These are phyloP conservation scores for Cladosporium sp. DNA, from an alignment of 2,329 filamentous ascomycete genomes.

Conservation along the genomic window DNA sequence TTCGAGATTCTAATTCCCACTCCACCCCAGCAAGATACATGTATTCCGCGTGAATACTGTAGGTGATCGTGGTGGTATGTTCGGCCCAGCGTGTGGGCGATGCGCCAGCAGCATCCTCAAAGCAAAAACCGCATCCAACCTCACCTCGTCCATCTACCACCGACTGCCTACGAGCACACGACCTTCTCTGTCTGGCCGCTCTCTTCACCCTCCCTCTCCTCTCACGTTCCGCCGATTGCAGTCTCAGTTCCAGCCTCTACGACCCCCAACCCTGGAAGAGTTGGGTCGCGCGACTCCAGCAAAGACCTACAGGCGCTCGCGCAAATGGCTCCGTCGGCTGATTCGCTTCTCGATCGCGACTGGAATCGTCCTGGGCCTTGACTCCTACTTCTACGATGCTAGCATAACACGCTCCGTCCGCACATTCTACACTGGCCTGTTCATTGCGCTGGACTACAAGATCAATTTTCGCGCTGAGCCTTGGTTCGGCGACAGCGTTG, in stretches of 20 bases:
- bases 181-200: constrained; percentile 7
- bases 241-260: constrained; percentile 39
- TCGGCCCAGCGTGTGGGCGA: constrained; percentile 26
- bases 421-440: constrained; percentile 74
- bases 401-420: constrained; percentile 72
- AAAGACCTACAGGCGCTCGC: constrained; percentile 65
- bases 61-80: constrained; percentile 4
- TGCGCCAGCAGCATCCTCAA: constrained; percentile 25
- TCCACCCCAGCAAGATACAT: background rate
- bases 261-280: constrained; percentile 71
- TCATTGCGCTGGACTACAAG: constrained; percentile 91
- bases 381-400: constrained; percentile 73
- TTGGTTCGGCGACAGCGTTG: constrained; percentile 66
- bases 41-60: background rate
- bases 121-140: constrained; percentile 23
- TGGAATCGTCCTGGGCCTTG: constrained; percentile 63
- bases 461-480: constrained; percentile 87
- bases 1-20: too few relatives aligned
- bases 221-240: constrained; percentile 18
- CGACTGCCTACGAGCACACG: constrained; percentile 14
- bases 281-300: constrained; percentile 68
- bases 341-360: constrained; percentile 57
- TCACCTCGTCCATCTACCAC: constrained; percentile 3
- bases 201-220: background rate
- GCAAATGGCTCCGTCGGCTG: constrained; percentile 74